Conservation (phyloP, 768 basidiomycete species). For the Leucosporidium creatinivorum region DNA sequence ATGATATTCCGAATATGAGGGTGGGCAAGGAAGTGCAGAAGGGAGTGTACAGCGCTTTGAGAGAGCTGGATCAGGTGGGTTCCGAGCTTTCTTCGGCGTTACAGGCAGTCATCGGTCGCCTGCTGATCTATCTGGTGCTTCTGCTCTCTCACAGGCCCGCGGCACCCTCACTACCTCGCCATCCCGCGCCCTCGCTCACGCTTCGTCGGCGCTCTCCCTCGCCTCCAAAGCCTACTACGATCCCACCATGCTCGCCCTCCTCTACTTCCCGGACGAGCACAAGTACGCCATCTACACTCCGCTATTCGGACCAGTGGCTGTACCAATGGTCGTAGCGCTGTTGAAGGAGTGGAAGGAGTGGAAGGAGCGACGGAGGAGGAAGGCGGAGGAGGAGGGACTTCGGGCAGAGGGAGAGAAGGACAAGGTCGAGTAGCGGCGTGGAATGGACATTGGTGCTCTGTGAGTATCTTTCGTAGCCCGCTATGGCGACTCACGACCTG, state of each 20-base stretch:
- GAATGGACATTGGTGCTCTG: background rate
- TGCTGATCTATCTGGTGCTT: too few relatives aligned
- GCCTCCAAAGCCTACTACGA: constrained; percentile 90
- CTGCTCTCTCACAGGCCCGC: background rate
- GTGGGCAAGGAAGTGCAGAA: constrained; percentile 67
- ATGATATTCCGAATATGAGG: constrained; percentile 86
- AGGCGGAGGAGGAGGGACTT: background rate
- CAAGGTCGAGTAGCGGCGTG: background rate
- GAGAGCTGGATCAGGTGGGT: constrained; percentile 64
- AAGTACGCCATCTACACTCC: constrained; percentile 96
- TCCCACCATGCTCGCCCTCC: constrained; percentile 86
- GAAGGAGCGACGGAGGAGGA: constrained; percentile 1
- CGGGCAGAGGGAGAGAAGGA: background rate
- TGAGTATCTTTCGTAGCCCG: too few relatives aligned
- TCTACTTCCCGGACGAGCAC: constrained; percentile 97
- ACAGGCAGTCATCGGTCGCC: too few relatives aligned
- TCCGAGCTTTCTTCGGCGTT: too few relatives aligned
- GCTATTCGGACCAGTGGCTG: constrained; percentile 79
- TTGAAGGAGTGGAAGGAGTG: constrained; percentile 47
- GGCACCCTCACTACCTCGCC: background rate
- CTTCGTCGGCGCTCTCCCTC: constrained; percentile 56
- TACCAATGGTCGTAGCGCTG: constrained; percentile 69
- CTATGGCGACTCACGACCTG: too few relatives aligned
- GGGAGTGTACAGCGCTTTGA: constrained; percentile 63
- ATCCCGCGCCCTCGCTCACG: constrained; percentile 50